phyloP scores from a whole-genome alignment of 148 eudicot species.

The Oxyria digyna region DNA sequence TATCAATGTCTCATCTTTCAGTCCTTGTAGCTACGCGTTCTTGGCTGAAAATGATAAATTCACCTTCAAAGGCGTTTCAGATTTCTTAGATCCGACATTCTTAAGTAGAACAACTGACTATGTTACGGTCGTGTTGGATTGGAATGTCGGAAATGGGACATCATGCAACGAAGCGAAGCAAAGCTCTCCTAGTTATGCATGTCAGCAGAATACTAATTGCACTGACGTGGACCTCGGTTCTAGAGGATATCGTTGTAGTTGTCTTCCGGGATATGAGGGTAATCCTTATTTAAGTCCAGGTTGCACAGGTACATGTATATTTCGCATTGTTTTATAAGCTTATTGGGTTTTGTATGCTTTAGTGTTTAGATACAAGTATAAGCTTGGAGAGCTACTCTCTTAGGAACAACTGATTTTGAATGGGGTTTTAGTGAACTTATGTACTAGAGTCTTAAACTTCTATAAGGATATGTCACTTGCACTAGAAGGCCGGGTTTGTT shows the following conservation, averaged over 20 bases:
- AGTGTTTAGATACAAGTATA: too few species aligned
- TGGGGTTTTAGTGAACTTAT: too few species aligned
- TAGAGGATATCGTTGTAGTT: conserved; percentile 34
- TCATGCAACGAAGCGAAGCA: conserved; percentile 7
- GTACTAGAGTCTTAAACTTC: too few species aligned
- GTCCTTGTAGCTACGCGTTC: conserved; percentile 28
- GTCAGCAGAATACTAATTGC: conserved; percentile 20
- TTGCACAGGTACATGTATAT: conserved; percentile 24
- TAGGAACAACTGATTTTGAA: too few species aligned
- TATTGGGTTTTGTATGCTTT: too few species aligned
- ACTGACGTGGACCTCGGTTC: conserved; percentile 10
- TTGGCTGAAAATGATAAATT: conserved; percentile 18
- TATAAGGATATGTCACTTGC: too few species aligned
- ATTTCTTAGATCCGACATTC: conserved; percentile 16
- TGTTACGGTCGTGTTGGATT: conserved; percentile 33
- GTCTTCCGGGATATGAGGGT: conserved; percentile 30
- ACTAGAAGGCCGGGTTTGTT: too few species aligned
- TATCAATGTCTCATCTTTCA: neutral
- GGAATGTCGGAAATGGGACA: conserved; percentile 18
- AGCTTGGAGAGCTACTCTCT: too few species aligned
- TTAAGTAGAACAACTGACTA: neutral
- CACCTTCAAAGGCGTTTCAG: conserved; percentile 11
- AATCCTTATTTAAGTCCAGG: conserved; percentile 39
- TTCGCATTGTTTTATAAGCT: neutral
- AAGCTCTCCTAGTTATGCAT: conserved; percentile 11